Evolutionary conservation across 2,329 filamentous ascomycete genomes (phyloP).

Genomic region (Calonectria fujianensis): DNA sequence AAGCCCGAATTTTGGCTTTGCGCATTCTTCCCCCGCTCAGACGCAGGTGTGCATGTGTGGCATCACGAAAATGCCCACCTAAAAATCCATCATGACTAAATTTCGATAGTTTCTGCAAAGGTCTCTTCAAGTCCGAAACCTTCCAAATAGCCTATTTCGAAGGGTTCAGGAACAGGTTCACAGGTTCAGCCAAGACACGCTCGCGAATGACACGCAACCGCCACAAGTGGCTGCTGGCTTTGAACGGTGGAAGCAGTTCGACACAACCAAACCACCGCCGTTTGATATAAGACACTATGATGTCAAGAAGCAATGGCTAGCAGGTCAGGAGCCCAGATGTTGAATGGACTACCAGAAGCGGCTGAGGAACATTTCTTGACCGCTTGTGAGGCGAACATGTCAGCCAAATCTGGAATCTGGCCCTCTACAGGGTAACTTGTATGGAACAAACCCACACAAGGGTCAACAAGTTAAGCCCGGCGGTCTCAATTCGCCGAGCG

Average conservation of each 20-base stretch:
- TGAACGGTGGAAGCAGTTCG: neutral
- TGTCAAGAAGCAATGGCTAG: neutral
- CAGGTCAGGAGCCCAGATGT: neutral
- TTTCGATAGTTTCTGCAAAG: neutral
- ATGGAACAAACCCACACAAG: neutral
- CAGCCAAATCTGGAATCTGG: neutral
- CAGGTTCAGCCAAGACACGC: neutral
- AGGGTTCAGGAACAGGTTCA: slow-evolving; percentile 1
- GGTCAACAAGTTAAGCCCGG: neutral
- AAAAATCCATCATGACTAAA: neutral
- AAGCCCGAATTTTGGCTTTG: slow-evolving; percentile 11
- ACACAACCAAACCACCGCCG: slow-evolving; percentile 8
- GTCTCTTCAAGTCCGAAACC: neutral
- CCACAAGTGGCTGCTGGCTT: slow-evolving; percentile 18
- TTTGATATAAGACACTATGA: neutral
- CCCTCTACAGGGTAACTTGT: slow-evolving; percentile 2
- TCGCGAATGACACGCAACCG: neutral
- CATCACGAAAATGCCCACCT: neutral
- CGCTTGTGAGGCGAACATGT: slow-evolving; percentile 15
- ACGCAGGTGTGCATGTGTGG: neutral
- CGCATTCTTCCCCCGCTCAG: slow-evolving; percentile 7
- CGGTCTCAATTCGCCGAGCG: neutral
- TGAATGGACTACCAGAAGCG: neutral
- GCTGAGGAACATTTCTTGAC: neutral
- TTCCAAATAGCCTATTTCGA: neutral